Evolutionary conservation across 495 filamentous ascomycete species (phyloP).

Genomic region (Penicilliopsis zonata): DNA sequence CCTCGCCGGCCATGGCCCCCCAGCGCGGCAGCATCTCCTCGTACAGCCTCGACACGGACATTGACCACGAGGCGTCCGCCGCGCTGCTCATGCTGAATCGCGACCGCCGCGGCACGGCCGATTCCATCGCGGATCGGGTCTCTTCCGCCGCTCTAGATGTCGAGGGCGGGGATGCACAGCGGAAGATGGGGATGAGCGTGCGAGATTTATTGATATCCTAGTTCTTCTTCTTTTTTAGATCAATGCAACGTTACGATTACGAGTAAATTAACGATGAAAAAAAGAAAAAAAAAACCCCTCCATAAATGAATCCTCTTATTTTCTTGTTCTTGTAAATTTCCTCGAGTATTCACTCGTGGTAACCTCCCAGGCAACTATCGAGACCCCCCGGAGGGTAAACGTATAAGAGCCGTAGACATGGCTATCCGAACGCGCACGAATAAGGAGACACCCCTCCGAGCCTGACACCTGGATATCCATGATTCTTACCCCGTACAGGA

Average conservation of each 20-base stretch:
- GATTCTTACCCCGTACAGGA: too few relatives aligned
- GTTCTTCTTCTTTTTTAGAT: background rate
- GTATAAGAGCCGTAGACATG: too few relatives aligned
- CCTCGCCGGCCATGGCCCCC: constrained; percentile 23
- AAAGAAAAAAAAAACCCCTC: too few relatives aligned
- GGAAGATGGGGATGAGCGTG: constrained; percentile 58
- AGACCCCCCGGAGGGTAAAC: too few relatives aligned
- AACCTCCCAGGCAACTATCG: too few relatives aligned
- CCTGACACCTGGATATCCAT: too few relatives aligned
- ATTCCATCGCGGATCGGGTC: constrained; percentile 19
- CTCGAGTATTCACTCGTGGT: too few relatives aligned
- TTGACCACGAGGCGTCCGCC: constrained; percentile 70
- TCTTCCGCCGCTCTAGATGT: constrained; percentile 3
- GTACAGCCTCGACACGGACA: constrained; percentile 24
- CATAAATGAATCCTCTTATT: too few relatives aligned
- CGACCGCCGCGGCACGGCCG: constrained; percentile 41
- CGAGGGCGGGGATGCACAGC: constrained; percentile 8
- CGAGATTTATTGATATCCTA: constrained; percentile 60
- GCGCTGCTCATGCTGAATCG: constrained; percentile 71
- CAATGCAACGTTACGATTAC: background rate
- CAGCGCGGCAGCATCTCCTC: constrained; percentile 10
- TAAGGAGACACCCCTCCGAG: too few relatives aligned
- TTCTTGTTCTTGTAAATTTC: too few relatives aligned
- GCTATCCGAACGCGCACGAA: too few relatives aligned
- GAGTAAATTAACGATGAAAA: too few relatives aligned